Percentiles rank a stretch among this genome's conserved stretches.
Evolutionary conservation across 495 filamentous ascomycete genomes (phyloP).

Genomic region (Talaromyces proteolyticus): DNA sequence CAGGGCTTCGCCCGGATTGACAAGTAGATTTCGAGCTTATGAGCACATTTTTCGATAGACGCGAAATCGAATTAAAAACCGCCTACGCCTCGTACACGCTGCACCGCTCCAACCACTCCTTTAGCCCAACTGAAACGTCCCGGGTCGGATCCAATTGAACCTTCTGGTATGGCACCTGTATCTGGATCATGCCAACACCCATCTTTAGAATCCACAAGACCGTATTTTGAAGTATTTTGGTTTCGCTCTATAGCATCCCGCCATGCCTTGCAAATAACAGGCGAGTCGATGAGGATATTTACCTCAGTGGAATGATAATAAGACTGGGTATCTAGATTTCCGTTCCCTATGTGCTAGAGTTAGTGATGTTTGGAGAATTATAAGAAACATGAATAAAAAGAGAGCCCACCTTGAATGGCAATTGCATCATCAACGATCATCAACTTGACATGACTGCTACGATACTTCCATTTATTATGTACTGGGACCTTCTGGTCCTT

Average conservation of each 20-base stretch:
- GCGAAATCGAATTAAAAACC: conserved; percentile 35
- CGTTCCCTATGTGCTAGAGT: conserved; percentile 61
- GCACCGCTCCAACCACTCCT: conserved; percentile 56
- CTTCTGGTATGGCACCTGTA: conserved; percentile 47
- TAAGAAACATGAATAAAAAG: too few relatives aligned
- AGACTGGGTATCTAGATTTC: conserved; percentile 77
- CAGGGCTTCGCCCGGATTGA: too few relatives aligned
- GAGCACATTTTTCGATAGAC: too few relatives aligned
- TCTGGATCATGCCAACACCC: conserved; percentile 45
- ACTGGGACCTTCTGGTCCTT: conserved; percentile 67
- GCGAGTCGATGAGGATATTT: conserved; percentile 66
- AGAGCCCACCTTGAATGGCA: conserved; percentile 47
- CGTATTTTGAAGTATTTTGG: conserved; percentile 65
- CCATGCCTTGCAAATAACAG: conserved; percentile 55
- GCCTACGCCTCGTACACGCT: conserved; percentile 54
- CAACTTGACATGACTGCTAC: conserved; percentile 71
- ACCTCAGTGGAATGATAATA: conserved; percentile 75
- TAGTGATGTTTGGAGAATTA: too few relatives aligned
- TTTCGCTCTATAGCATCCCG: conserved; percentile 55
- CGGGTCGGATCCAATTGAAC: conserved; percentile 53
- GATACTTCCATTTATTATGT: conserved; percentile 51
- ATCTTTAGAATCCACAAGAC: conserved; percentile 47
- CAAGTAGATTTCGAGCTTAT: too few relatives aligned
- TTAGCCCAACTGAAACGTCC: conserved; percentile 57
- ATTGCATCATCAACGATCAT: conserved; percentile 65